These are phyloP conservation scores for Aspergillus sparsus DNA, from an alignment of 495 filamentous ascomycete species.

Conservation along the genomic window DNA sequence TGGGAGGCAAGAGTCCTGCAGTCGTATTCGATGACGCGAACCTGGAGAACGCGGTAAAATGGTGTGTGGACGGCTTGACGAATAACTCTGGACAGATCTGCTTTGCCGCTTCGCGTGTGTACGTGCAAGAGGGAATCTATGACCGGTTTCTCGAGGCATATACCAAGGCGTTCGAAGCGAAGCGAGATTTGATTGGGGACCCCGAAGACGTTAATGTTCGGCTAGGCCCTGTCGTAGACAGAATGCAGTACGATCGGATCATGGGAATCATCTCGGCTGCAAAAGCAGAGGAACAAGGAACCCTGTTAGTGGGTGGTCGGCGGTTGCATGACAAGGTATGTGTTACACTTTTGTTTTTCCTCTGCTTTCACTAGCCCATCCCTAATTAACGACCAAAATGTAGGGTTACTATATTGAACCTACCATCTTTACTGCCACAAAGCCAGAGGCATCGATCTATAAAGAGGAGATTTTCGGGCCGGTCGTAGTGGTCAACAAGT, in stretches of 20 bases:
- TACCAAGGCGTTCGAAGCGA: constrained; percentile 56
- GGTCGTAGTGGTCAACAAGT: constrained; percentile 2
- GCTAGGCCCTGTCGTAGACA: constrained; percentile 84
- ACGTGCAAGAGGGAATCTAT: constrained; percentile 54
- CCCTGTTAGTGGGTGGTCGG: neutral
- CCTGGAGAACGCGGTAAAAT: constrained; percentile 11
- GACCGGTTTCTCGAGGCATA: constrained; percentile 77
- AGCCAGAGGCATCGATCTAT: constrained; percentile 22
- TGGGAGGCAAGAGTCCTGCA: constrained; percentile 40
- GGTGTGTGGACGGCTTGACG: constrained; percentile 13
- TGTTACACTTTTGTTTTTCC: neutral
- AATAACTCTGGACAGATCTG: constrained; percentile 20
- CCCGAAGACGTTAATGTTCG: constrained; percentile 75
- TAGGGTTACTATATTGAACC: constrained; percentile 25
- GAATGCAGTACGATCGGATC: constrained; percentile 82
- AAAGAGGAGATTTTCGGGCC: constrained; percentile 33
- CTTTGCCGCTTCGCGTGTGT: constrained; percentile 9
- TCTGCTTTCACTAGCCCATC: neutral
- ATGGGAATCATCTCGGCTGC: constrained; percentile 76
- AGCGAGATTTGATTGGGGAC: constrained; percentile 62
- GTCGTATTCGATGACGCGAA: constrained; percentile 39
- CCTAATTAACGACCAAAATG: neutral
- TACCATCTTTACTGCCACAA: constrained; percentile 25
- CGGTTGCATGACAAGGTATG: constrained; percentile 49
- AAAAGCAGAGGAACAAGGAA: constrained; percentile 57